Evolutionary conservation across 495 filamentous ascomycete genomes (phyloP), one percentile per base, ranked within the genome.

Genomic region (Podospora fimiseda): DNA sequence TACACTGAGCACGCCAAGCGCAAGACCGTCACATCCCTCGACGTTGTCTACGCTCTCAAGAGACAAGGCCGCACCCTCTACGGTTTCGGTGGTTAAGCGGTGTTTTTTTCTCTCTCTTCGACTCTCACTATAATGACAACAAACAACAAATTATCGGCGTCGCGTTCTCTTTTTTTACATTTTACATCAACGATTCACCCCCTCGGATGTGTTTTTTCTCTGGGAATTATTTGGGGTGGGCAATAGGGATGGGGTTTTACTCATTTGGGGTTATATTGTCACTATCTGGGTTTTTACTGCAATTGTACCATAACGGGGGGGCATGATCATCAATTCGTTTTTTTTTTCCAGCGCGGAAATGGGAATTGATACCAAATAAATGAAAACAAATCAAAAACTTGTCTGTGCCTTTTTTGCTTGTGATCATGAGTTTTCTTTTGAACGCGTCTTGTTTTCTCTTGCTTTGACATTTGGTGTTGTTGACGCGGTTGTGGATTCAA

Each of bases 1-100:
- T 98, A 95, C 80, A 95, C 89, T 43, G 90, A 96, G 76, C 88
- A 94, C 78, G 89, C 90, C 70, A 94, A 94, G 83, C 88, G 91
- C 72, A 96, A 96, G 88, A 96, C 90, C 37, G 90, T 96, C 74
- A 94, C 90, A 43, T 92, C 88, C 11, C 81, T 95, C 52, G 90
- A 96, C 67, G 90, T 96, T 23, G 90, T 96, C 73, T 96, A 95
- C 66, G 89, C 89, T 37, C 80, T 96, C 61, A 92, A 93, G 82
- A 80, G 90, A 73, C 88, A 92, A 77, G 90, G 90, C 69, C 87
- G 90, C 74, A 95, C 89, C 70, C 86, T 95, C 18, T 94, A 95
- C 79, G 90, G 90, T 76, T 96, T 96, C 82, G 91, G 90, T 81
- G 91, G 90, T 76, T 96, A 90, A 80, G 69, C 16, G 20, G 7